phyloP scores from a whole-genome alignment of 2,329 filamentous ascomycete genomes.

The Fusarium proliferatum region DNA sequence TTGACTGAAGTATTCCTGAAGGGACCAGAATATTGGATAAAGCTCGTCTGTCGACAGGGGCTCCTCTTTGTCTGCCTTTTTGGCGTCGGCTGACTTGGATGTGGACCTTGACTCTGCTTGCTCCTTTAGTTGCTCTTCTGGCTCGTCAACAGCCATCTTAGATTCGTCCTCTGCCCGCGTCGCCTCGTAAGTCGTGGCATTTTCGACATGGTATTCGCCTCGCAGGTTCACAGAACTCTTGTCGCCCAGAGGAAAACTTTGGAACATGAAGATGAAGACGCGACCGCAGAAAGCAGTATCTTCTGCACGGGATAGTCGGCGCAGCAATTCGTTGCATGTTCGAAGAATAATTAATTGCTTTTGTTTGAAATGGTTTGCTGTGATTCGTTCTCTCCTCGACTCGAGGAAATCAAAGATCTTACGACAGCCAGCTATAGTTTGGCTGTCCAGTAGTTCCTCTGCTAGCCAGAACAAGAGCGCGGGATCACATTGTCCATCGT shows the following conservation, averaged over 20 bases:
- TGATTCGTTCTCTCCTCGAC: conserved; percentile 89
- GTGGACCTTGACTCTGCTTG: conserved; percentile 46
- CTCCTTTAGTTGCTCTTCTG: conserved; percentile 51
- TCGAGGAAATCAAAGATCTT: conserved; percentile 95
- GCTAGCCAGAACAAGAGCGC: conserved; percentile 89
- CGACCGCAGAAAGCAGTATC: conserved; percentile 97
- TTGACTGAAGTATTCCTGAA: conserved; percentile 92
- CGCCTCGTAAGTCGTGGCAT: conserved; percentile 83
- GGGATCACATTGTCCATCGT: conserved; percentile 80
- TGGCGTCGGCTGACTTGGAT: conserved; percentile 57
- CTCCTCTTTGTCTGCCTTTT: conserved; percentile 58
- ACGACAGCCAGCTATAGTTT: conserved; percentile 91
- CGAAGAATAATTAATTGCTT: conserved; percentile 92
- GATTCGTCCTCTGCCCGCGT: conserved; percentile 48
- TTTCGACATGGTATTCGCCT: conserved; percentile 95
- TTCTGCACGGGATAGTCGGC: conserved; percentile 91
- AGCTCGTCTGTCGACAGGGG: conserved; percentile 75
- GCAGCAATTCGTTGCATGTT: conserved; percentile 94
- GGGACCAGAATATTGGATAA: conserved; percentile 93
- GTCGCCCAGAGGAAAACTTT: conserved; percentile 95
- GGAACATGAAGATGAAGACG: conserved; percentile 98
- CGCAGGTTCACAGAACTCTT: conserved; percentile 97
- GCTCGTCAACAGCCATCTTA: conserved; percentile 74
- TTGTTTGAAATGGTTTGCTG: conserved; percentile 80
- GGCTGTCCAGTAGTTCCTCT: conserved; percentile 94